These are phyloP conservation scores for Metschnikowia corniflorae DNA, from an alignment of 805 yeast species.

Conservation along the genomic window DNA sequence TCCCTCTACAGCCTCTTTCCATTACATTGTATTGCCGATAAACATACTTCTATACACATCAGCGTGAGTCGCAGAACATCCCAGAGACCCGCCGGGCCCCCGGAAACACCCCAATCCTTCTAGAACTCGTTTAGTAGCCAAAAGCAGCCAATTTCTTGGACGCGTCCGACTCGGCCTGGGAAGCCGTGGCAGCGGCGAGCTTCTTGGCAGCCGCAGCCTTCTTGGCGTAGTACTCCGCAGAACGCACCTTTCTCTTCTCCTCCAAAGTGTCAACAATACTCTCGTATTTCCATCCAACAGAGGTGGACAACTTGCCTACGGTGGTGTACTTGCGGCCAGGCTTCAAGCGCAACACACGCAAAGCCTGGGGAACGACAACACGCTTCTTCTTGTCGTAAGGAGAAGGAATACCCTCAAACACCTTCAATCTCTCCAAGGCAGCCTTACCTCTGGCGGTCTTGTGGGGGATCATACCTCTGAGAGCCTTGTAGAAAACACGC, in stretches of 20 bases:
- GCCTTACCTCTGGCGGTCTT: constrained; percentile 99
- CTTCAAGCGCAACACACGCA: constrained; percentile 97
- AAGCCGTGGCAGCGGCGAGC: constrained; percentile 78
- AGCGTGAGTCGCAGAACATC: no score
- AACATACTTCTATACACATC: constrained; percentile 8
- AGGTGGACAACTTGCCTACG: constrained; percentile 90
- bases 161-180: constrained; percentile 87
- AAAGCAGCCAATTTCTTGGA: constrained; percentile 91
- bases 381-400: constrained; percentile 99
- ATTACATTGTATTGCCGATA: constrained; percentile 17
- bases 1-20: not conserved
- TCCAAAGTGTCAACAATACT: constrained; percentile 95
- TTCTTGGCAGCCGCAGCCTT: constrained; percentile 95
- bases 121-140: constrained; percentile 88
- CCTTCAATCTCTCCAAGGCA: constrained; percentile 98
- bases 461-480: constrained; percentile 99
- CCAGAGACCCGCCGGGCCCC: no score
- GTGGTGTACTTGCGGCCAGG: constrained; percentile 99
- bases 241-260: constrained; percentile 98
- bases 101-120: no score
- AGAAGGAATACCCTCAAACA: constrained; percentile 99
- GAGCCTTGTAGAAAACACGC: constrained; percentile 98
- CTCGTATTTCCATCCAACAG: constrained; percentile 99
- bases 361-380: constrained; percentile 99
- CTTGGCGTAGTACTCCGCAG: constrained; percentile 98